Evolutionary conservation across 2,329 filamentous ascomycete genomes (phyloP), one percentile per base, ranked within the genome.

Genomic region (Diaporthe amygdali): DNA sequence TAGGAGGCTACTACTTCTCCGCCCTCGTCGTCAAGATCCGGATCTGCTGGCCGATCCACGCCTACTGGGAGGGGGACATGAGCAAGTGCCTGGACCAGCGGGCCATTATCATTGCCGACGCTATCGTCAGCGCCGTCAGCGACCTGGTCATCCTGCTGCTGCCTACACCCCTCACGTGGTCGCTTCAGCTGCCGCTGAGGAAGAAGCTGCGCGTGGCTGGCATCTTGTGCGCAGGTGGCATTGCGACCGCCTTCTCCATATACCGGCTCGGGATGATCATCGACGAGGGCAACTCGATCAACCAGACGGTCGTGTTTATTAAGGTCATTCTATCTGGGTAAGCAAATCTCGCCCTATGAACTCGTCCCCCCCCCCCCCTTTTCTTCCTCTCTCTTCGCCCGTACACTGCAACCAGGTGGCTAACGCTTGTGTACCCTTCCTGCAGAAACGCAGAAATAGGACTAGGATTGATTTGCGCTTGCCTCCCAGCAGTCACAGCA

Each of bases 11-110:
- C 74, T 85, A 85, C 64, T 77, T 81, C 14, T 79, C 81, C 0
- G 82, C 81, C 15, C 73, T 82, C 5, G 81, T 84, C 39, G 76
- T 85, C 46, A 84, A 85, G 67, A 81, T 83, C 46, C 77, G 81
- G 52, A 80, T 82, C 30, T 86, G 84, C 73, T 74, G 75, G 39
- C 84, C 84, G 2, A 82, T 86, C 30, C 68, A 75, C 7, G 80
- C 78, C 2, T 85, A 84, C 67, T 86, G 84, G 84, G 71, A 76
- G 2, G 76, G 78, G 0, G 70, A 74, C 2, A 52, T 73, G 15
- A 74, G 72, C 12, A 78, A 78, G 30, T 84, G 82, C 74, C 71
- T 83, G n/a, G 75, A 84, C 71, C 80, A 83, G 39, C 72, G 72
- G 20, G 76, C 76, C 55, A 76, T 81, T 46, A 77, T 82, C 34